These are phyloP conservation scores for Candida pseudoviswanathii DNA, from an alignment of 1,139 yeast species.

Conservation along the genomic window DNA sequence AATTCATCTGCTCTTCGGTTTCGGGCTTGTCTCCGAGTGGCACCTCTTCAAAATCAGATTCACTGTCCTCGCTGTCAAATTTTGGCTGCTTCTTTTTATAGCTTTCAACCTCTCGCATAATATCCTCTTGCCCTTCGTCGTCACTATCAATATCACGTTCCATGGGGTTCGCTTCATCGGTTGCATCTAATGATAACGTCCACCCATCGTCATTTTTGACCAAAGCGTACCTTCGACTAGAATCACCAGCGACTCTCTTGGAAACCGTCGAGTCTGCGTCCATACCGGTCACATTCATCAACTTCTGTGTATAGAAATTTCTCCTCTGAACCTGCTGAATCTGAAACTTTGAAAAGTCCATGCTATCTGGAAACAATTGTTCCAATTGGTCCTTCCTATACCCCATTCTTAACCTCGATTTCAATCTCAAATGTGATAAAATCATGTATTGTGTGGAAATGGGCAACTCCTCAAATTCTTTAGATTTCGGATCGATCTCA, in stretches of 20 bases:
- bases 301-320: constrained; percentile 82
- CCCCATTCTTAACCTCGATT: constrained; percentile 94
- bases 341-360: constrained; percentile 93
- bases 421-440: constrained; percentile 74
- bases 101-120: constrained; percentile 11
- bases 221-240: constrained; percentile 73
- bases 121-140: constrained; percentile 12
- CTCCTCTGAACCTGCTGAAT: constrained; percentile 90
- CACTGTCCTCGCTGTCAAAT: constrained; percentile 28
- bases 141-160: constrained; percentile 39
- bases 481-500: constrained; percentile 67
- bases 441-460: constrained; percentile 86
- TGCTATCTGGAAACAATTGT: constrained; percentile 73
- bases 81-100: constrained; percentile 5
- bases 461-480: constrained; percentile 67
- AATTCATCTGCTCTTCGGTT: constrained; percentile 31
- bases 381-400: constrained; percentile 85
- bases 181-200: constrained; percentile 65
- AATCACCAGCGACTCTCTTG: constrained; percentile 82
- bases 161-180: constrained; percentile 43
- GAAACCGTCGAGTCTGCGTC: constrained; percentile 57
- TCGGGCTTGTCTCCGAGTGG: constrained; percentile 30
- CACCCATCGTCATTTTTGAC: constrained; percentile 83
- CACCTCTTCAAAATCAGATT: constrained; percentile 68
- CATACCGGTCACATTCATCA: constrained; percentile 85